Evolutionary conservation across 148 eudicot species (phyloP), one percentile per base, ranked within the genome.

Genomic region (Vaccinium myrtillus): DNA sequence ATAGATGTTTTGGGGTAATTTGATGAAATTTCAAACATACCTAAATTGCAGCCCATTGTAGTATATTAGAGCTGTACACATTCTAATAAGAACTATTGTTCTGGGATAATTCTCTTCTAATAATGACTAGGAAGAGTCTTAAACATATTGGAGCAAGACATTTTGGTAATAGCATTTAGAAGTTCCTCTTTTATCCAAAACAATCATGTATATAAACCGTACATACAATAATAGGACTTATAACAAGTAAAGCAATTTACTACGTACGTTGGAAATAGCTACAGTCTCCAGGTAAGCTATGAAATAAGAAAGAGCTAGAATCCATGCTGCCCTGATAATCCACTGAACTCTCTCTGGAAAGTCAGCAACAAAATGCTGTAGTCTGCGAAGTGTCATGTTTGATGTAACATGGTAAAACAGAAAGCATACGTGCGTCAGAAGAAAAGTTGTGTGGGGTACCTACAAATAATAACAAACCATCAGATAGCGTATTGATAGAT

Each of bases 381-480:
- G 83, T 87, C 98, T 94, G 78, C 99, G 96, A 78, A 97, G 95
- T 25, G 99, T 97, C 87, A 97, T 89, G 88, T 97, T 97, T 83
- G 99, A 95, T 11, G 93, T 75, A 69, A 95, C 98, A 78, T 97
- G 98, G 88, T 97, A 97, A 84, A 97, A 93, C 82, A 97, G 89
- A 89, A 97, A 95, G 92, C 98, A 95, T 54, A 92, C 98, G 75
- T 95, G 98, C 43, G 99, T 83, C 76, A 97, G 88, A 84, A 95
- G 94, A 85, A 97, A 97, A 65, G 99, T 97, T 54, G 98, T 93
- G 84, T 97, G 99, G 5, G 99, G 99, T 61, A 97, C 95, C 99
- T 97, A 85, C 93, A 93, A 61, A 80, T 48, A 83, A 56, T 14
- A 87, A 51, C 43, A 65, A 81, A 56, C 50, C 54, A 54, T 63